These are phyloP conservation scores for Flaveria trinervia DNA, from an alignment of 129 eudicot genomes.

Conservation along the genomic window DNA sequence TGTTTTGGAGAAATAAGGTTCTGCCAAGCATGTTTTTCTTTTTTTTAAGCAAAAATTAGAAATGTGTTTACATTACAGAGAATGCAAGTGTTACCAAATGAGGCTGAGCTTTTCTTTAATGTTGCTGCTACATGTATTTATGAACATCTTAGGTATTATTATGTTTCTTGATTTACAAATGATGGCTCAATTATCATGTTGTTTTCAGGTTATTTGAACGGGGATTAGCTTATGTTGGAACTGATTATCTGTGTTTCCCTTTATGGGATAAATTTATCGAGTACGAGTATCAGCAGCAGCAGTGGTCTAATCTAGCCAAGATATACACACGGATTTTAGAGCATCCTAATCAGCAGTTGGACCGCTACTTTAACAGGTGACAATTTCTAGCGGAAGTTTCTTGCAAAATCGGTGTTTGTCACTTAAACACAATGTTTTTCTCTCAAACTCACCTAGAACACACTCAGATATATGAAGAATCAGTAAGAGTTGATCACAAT, in stretches of 20 bases:
- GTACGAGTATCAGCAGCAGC: slow-evolving; percentile 78
- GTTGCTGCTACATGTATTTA: slow-evolving; percentile 27
- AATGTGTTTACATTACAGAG: slow-evolving; percentile 10
- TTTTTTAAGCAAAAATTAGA: neutral
- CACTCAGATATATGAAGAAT: too few species aligned
- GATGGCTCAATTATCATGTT: slow-evolving; percentile 7
- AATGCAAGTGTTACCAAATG: slow-evolving; percentile 6
- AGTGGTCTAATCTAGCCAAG: slow-evolving; percentile 82
- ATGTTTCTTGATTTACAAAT: slow-evolving; percentile 17
- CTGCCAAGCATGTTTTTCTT: neutral
- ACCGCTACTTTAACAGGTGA: slow-evolving; percentile 78
- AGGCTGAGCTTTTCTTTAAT: slow-evolving; percentile 22
- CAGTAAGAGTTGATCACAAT: too few species aligned
- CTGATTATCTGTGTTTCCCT: slow-evolving; percentile 79
- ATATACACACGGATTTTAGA: slow-evolving; percentile 79
- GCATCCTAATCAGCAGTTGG: slow-evolving; percentile 92
- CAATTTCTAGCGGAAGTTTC: too few species aligned
- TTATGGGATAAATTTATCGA: slow-evolving; percentile 95
- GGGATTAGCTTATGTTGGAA: slow-evolving; percentile 84
- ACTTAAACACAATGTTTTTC: too few species aligned
- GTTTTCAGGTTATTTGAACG: slow-evolving; percentile 66
- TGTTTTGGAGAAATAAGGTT: neutral
- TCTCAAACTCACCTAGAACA: too few species aligned
- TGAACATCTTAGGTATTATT: neutral
- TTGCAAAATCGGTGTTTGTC: too few species aligned